Evolutionary conservation across 176 grass and related monocot genomes (phyloP).

Genomic region (Carex parvula): DNA sequence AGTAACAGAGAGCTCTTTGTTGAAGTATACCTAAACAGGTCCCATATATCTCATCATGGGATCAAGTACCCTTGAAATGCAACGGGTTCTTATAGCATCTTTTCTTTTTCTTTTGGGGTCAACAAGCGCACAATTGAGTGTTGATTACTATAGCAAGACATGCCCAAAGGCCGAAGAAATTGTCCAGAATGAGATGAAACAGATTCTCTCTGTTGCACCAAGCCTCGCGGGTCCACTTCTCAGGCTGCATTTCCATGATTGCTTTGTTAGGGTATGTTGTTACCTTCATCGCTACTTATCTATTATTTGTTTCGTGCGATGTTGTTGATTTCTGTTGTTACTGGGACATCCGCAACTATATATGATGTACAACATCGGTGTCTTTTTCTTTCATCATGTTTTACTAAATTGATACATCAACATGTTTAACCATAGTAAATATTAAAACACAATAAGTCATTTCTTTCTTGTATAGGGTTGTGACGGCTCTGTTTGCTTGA

Average conservation of each 20-base stretch:
- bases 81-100: neutral
- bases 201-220: constrained; percentile 35
- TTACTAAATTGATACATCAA: neutral
- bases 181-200: constrained; percentile 39
- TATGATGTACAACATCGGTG: too few relatives aligned
- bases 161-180: constrained; percentile 58
- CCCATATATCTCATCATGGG: neutral
- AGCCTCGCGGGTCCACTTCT: constrained; percentile 40
- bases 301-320: neutral
- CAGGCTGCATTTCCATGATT: constrained; percentile 32
- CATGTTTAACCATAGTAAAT: too few relatives aligned
- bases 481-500: constrained; percentile 56
- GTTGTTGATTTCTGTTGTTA: neutral
- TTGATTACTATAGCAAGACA: constrained; percentile 45
- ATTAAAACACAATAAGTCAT: neutral
- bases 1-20: neutral
- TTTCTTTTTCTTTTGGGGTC: constrained; percentile 21
- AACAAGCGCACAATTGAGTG: constrained; percentile 15
- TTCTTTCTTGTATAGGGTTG: neutral
- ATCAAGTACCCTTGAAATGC: neutral
- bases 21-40: neutral
- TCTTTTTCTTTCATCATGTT: neutral
- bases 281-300: neutral
- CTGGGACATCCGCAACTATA: too few relatives aligned
- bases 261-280: constrained; percentile 10